Evolutionary conservation across 352 stramenopile genomes (phyloP).

Genomic region (Lagenidium sp.): DNA sequence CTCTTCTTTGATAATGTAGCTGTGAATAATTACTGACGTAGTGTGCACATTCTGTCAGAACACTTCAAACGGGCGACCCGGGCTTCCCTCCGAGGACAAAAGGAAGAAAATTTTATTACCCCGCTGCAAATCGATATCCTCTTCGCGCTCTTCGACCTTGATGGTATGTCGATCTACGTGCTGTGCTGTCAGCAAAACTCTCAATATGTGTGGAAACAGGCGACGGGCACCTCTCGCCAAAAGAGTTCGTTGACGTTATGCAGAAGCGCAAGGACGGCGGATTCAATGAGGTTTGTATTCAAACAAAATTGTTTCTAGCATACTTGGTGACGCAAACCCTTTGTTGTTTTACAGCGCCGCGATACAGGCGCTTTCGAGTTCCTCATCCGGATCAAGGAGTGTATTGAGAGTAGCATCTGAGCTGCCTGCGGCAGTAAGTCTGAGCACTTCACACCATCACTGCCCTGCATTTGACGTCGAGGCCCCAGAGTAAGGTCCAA

Average conservation of each 20-base stretch:
- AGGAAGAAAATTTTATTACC: slow-evolving; percentile 52
- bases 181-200: no score
- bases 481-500: slow-evolving; percentile 60
- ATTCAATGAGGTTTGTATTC: slow-evolving; percentile 80
- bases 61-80: slow-evolving; percentile 73
- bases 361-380: slow-evolving; percentile 72
- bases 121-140: slow-evolving; percentile 80
- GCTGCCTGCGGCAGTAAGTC: not conserved
- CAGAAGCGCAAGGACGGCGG: slow-evolving; percentile 76
- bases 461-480: not conserved
- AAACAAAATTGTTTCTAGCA: no score
- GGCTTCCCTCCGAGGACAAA: slow-evolving; percentile 47
- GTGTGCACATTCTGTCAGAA: no score
- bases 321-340: no score
- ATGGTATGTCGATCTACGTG: slow-evolving; percentile 35
- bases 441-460: no score
- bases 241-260: slow-evolving; percentile 84
- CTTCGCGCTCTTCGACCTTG: slow-evolving; percentile 73
- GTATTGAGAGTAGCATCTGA: slow-evolving; percentile 44
- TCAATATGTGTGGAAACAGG: no score
- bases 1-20: no score
- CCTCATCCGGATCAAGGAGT: slow-evolving; percentile 49
- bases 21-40: no score
- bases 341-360: slow-evolving; percentile 36
- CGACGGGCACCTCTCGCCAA: slow-evolving; percentile 66